Conservation (phyloP, 2,329 filamentous ascomycete species). For the Arthrobotrys conoides region DNA sequence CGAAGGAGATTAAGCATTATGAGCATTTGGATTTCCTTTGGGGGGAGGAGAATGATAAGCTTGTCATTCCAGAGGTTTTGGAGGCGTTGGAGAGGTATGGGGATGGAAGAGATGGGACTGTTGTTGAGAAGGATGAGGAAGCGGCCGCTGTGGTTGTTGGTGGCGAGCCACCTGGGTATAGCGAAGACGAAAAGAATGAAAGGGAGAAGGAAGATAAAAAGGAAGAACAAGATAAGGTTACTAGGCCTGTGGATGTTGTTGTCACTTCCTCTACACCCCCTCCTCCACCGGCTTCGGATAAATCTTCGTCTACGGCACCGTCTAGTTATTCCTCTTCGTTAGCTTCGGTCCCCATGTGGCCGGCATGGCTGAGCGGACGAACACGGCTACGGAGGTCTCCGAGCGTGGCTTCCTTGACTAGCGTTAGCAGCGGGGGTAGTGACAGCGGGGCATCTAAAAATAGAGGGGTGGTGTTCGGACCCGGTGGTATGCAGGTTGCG, state of each 20-base stretch:
- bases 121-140: slow-evolving; percentile 10
- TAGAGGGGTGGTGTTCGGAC: slow-evolving; percentile 49
- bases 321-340: slow-evolving; percentile 48
- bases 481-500: slow-evolving; percentile 40
- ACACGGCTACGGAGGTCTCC: slow-evolving; percentile 39
- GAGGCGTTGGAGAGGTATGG: slow-evolving; percentile 84
- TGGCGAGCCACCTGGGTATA: slow-evolving; percentile 51
- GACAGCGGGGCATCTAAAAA: slow-evolving; percentile 33
- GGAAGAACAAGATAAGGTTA: neutral
- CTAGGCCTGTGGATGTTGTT: neutral
- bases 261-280: neutral
- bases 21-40: slow-evolving; percentile 98
- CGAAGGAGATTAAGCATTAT: slow-evolving; percentile 85
- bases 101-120: slow-evolving; percentile 56
- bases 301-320: slow-evolving; percentile 39
- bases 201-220: slow-evolving; percentile 16
- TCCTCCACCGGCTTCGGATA: slow-evolving; percentile 11
- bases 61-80: slow-evolving; percentile 93
- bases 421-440: slow-evolving; percentile 47
- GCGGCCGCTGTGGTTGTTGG: neutral
- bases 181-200: slow-evolving; percentile 52
- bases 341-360: slow-evolving; percentile 47
- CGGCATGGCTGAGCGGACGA: slow-evolving; percentile 50
- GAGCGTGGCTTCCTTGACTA: slow-evolving; percentile 51
- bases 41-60: slow-evolving; percentile 84